A percentile compares a stretch with the other conserved stretches of the same genome.
Conservation (phyloP, 208 protist species). For the Jaenimonas drosophilae region DNA sequence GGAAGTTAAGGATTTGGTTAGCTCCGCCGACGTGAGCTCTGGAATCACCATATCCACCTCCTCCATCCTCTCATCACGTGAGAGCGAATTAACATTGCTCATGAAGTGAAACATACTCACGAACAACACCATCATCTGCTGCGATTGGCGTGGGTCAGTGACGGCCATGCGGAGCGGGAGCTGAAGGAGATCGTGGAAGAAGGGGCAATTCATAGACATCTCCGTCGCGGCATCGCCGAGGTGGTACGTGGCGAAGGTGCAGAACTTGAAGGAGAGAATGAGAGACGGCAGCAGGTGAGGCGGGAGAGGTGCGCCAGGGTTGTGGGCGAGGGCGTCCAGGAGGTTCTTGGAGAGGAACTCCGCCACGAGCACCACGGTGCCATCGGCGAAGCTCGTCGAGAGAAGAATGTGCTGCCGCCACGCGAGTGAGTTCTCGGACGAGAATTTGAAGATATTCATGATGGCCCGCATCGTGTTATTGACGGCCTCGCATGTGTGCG, state of each 20-base stretch:
- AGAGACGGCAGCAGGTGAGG: slow-evolving; percentile 58
- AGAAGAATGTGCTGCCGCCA: slow-evolving; percentile 88
- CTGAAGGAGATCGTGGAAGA: slow-evolving; percentile 74
- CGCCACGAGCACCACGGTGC: slow-evolving; percentile 55
- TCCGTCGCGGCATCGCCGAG: slow-evolving; percentile 48
- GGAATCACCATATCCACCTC: slow-evolving; percentile 34
- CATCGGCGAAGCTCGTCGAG: slow-evolving; percentile 78
- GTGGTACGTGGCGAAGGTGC: slow-evolving; percentile 76
- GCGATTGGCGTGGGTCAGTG: slow-evolving; percentile 30
- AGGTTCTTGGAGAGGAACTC: slow-evolving; percentile 40
- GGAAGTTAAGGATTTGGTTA: slow-evolving; percentile 29
- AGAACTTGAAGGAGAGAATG: slow-evolving; percentile 69
- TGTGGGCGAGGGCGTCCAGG: slow-evolving; percentile 18
- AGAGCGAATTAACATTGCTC: slow-evolving; percentile 83
- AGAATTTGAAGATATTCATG: slow-evolving; percentile 90
- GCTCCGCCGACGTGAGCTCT: slow-evolving; percentile 42
- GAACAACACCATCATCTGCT: slow-evolving; percentile 73
- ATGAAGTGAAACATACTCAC: slow-evolving; percentile 82
- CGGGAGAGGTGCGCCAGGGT: slow-evolving; percentile 18
- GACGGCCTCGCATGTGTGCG: slow-evolving; percentile 24
- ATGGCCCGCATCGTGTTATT: slow-evolving; percentile 84
- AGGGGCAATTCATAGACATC: slow-evolving; percentile 66
- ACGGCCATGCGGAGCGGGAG: slow-evolving; percentile 54
- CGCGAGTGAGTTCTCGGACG: slow-evolving; percentile 45
- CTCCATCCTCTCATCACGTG: too few relatives aligned